Evolutionary conservation across 2,329 filamentous ascomycete genomes (phyloP), one percentile per base, ranked within the genome.

Genomic region (Acrodontium crateriforme): DNA sequence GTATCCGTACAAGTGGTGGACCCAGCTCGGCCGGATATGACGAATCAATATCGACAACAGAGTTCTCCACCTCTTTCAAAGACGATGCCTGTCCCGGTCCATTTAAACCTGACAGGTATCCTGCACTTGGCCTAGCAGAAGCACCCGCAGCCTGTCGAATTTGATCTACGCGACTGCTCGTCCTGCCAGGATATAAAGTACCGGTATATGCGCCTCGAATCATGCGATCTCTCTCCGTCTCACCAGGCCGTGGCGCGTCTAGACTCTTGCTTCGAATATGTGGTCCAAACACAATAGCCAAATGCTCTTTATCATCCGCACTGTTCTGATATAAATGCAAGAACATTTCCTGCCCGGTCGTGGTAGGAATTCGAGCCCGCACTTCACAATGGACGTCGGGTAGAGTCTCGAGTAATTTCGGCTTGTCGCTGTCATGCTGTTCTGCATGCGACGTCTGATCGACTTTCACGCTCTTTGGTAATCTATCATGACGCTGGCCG

Each of bases 211-310:
- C 89, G 19, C 89, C 89, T 30, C 89, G 65, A 29, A 93, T 87
- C 78, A 98, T 91, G 38, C 89, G 74, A 50, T 89, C 81, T 62
- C 81, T 71, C 54, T 91, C 81, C 2, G 80, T 85, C 60, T 91
- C 82, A 6, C 79, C 80, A 11, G 75, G 70, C 15, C 77, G 60
- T 23, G 70, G 67, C 9, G 73, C 73, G 51, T 89, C 79, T 6
- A 91, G 62, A 29, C 56, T 71, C 47, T 61, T 74, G 72, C 52
- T 71, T 25, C 89, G 70, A 41, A 95, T 94, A 25, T 75, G 66
- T 34, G 77, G 75, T 2, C 89, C 89, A 54, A 98, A 98, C 0
- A 98, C 89, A 48, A 98, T 95, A 11, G 89, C 89, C 28, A 98
- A 60, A 52, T 98, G 89, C 50, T 98, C 89, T 56, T 98, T 98